These are phyloP conservation scores for Papiliotrema flavescens DNA, from an alignment of 1,284 basidiomycete genomes.

Conservation along the genomic window DNA sequence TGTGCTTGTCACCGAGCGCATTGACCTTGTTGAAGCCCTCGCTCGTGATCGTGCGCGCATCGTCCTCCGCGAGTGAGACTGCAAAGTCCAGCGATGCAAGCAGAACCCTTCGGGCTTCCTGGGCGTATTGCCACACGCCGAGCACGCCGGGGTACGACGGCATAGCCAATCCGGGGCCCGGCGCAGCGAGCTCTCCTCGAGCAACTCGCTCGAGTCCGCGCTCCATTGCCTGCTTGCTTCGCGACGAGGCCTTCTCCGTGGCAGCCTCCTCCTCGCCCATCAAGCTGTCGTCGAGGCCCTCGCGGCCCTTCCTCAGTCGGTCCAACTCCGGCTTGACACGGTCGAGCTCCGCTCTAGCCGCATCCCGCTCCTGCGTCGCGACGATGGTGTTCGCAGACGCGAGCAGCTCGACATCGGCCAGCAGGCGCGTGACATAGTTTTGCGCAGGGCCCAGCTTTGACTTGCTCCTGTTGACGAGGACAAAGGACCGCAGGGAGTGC, in stretches of 20 bases:
- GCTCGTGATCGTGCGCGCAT: conserved; percentile 69
- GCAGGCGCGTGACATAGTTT: conserved; percentile 84
- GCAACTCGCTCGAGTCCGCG: conserved; percentile 73
- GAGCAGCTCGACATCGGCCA: conserved; percentile 84
- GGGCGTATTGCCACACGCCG: conserved; percentile 82
- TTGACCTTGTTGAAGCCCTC: conserved; percentile 67
- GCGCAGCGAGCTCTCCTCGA: conserved; percentile 63
- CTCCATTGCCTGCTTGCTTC: conserved; percentile 62
- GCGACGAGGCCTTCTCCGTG: conserved; percentile 56
- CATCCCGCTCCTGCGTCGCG: conserved; percentile 73
- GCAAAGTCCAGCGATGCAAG: conserved; percentile 73
- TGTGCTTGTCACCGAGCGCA: conserved; percentile 69
- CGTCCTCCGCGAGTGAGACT: conserved; percentile 76
- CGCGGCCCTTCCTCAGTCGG: conserved; percentile 72
- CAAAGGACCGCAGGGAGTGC: conserved; percentile 88
- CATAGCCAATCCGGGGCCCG: conserved; percentile 50
- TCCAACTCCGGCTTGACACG: conserved; percentile 77
- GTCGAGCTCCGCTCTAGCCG: conserved; percentile 68
- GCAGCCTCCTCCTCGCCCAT: conserved; percentile 77
- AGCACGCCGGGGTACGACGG: conserved; percentile 86
- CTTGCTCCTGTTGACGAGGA: conserved; percentile 89
- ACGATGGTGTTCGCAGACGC: conserved; percentile 81
- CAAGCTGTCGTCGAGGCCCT: conserved; percentile 71
- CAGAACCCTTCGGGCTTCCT: conserved; percentile 75
- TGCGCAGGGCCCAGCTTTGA: conserved; percentile 95